Evolutionary conservation across 306 rosid genomes (phyloP).

Genomic region (Coriaria nepalensis): DNA sequence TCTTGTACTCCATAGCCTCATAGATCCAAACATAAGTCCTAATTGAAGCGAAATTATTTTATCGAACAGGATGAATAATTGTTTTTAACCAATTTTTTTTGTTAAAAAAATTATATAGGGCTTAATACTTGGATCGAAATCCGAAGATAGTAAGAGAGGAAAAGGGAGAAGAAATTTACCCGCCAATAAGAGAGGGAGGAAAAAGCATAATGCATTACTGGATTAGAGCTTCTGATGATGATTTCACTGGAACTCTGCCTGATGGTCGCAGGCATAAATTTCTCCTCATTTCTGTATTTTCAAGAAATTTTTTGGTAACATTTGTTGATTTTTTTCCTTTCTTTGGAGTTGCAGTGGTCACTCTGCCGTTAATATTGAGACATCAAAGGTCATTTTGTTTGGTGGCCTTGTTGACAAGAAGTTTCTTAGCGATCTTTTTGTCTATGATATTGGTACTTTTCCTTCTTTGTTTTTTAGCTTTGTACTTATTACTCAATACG

Average conservation of each 20-base stretch:
- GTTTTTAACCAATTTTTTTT: too few relatives aligned
- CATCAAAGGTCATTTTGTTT: constrained; percentile 83
- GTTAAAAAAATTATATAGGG: too few relatives aligned
- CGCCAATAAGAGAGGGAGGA: constrained; percentile 1
- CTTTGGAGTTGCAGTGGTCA: constrained; percentile 58
- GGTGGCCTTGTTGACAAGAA: constrained; percentile 86
- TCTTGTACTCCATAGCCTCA: too few relatives aligned
- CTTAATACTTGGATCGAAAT: too few relatives aligned
- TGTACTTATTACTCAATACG: too few relatives aligned
- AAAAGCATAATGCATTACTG: constrained; percentile 69
- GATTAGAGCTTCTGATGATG: constrained; percentile 66
- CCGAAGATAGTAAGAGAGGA: too few relatives aligned
- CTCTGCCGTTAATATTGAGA: constrained; percentile 65
- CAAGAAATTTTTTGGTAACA: not conserved
- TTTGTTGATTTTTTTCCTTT: constrained; percentile 1
- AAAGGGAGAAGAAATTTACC: too few relatives aligned
- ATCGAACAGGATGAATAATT: too few relatives aligned
- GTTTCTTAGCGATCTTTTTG: constrained; percentile 59
- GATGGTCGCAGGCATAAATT: constrained; percentile 59
- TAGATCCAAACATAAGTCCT: too few relatives aligned
- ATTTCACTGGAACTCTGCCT: constrained; percentile 72
- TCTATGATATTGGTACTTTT: constrained; percentile 59
- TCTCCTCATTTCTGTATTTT: not conserved
- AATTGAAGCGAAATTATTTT: too few relatives aligned
- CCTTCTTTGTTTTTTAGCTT: not conserved